phyloP scores from a whole-genome alignment of 805 yeast species.

The Yarrowia sp. region DNA sequence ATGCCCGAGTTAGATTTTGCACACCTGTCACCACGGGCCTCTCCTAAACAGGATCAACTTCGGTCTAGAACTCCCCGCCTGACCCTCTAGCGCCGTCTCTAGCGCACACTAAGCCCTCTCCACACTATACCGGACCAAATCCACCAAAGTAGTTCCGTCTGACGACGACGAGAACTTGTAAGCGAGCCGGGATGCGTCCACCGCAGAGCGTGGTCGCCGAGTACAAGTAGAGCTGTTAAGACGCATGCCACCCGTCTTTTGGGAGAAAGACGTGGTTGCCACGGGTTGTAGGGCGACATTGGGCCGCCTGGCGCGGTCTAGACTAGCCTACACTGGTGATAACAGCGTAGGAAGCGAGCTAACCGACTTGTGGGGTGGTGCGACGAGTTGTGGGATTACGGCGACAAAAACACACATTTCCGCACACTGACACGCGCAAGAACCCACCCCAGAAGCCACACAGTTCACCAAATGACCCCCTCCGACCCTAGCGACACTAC shows the following conservation, averaged over 20 bases:
- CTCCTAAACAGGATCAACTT: not conserved
- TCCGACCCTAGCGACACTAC: not conserved
- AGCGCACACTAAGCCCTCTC: conserved; percentile 27
- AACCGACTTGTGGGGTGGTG: conserved; percentile 1
- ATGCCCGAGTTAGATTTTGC: not conserved
- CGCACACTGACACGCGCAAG: too few relatives aligned
- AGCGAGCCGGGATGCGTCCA: conserved; percentile 19
- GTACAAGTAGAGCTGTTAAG: conserved; percentile 3
- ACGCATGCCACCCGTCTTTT: not conserved
- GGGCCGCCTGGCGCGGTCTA: not conserved
- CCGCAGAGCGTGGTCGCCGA: conserved; percentile 5
- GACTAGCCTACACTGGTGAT: conserved; percentile 7
- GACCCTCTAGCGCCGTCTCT: not conserved
- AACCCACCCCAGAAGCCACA: too few relatives aligned
- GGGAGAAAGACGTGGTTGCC: not conserved
- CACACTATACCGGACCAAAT: conserved; percentile 24
- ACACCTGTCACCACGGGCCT: not conserved
- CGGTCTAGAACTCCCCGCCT: conserved; percentile 29
- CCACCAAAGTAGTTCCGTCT: conserved; percentile 16
- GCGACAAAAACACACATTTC: too few relatives aligned
- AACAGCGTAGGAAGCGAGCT: conserved; percentile 12
- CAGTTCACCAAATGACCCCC: not conserved
- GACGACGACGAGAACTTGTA: conserved; percentile 16
- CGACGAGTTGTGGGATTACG: not conserved
- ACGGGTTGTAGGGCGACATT: not conserved